Conservation (phyloP, 208 protist species). For the Leishmania mexicana region DNA sequence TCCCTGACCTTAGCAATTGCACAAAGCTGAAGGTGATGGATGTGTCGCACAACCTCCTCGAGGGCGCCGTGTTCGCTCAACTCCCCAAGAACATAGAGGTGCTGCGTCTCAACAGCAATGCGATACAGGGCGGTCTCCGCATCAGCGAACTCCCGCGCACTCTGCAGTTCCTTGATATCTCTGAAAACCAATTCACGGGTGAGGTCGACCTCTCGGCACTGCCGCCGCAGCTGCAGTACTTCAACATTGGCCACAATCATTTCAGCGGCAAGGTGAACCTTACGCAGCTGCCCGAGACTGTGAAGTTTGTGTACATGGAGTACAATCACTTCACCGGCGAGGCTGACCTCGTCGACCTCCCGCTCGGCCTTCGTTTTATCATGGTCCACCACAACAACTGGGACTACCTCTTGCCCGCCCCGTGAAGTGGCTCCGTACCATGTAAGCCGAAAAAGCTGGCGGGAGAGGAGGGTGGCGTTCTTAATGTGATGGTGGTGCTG, state of each 20-base stretch:
- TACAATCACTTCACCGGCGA: slow-evolving; percentile 47
- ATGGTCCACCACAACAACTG: slow-evolving; percentile 61
- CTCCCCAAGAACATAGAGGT: slow-evolving; percentile 13
- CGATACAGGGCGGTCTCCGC: slow-evolving; percentile 7
- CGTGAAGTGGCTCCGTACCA: neutral
- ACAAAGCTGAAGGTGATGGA: slow-evolving; percentile 18
- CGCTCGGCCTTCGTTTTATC: slow-evolving; percentile 39
- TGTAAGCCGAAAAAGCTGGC: neutral
- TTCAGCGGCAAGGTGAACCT: slow-evolving; percentile 38
- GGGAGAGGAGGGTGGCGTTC: neutral
- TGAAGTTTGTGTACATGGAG: slow-evolving; percentile 40
- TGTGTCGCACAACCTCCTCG: slow-evolving; percentile 32
- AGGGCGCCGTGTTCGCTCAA: neutral
- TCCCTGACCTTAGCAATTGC: slow-evolving; percentile 5
- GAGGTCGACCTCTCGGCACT: slow-evolving; percentile 19
- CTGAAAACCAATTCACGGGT: slow-evolving; percentile 25
- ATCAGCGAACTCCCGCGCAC: slow-evolving; percentile 16
- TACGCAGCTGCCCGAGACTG: slow-evolving; percentile 39
- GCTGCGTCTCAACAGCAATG: slow-evolving; percentile 33
- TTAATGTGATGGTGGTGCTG: neutral
- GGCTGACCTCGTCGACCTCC: slow-evolving; percentile 41
- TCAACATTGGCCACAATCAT: slow-evolving; percentile 46
- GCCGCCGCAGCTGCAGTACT: slow-evolving; percentile 16
- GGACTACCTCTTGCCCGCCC: slow-evolving; percentile 39
- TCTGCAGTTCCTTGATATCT: slow-evolving; percentile 30